Evolutionary conservation across 1,284 basidiomycete species (phyloP).

Genomic region (Apiotrichum domesticum): DNA sequence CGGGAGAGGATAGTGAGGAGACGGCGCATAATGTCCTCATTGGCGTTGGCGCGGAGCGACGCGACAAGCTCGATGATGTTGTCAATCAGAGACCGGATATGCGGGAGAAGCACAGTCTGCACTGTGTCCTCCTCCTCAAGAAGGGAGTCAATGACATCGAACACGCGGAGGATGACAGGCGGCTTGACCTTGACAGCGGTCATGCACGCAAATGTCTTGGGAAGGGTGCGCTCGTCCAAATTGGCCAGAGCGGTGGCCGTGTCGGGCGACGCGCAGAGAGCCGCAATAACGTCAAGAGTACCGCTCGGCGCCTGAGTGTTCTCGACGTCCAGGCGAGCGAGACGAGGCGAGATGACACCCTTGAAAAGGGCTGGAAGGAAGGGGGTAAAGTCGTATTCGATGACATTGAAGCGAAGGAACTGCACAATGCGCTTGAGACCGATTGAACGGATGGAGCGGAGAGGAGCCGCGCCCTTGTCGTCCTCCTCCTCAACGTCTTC

Average conservation of each 20-base stretch:
- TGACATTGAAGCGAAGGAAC: slow-evolving; percentile 66
- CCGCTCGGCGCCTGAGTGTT: slow-evolving; percentile 90
- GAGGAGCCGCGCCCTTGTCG: slow-evolving; percentile 46
- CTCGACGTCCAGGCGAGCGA: slow-evolving; percentile 68
- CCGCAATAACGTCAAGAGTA: slow-evolving; percentile 76
- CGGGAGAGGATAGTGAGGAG: slow-evolving; percentile 76
- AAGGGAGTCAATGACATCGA: slow-evolving; percentile 78
- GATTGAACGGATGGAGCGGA: slow-evolving; percentile 66
- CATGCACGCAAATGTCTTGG: slow-evolving; percentile 74
- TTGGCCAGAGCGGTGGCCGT: slow-evolving; percentile 61
- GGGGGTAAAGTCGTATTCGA: slow-evolving; percentile 66
- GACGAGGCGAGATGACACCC: slow-evolving; percentile 73
- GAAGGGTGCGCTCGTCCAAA: slow-evolving; percentile 65
- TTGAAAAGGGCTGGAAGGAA: slow-evolving; percentile 66
- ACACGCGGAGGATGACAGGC: slow-evolving; percentile 68
- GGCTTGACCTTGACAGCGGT: slow-evolving; percentile 81
- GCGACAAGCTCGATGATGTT: slow-evolving; percentile 69
- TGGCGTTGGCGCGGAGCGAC: slow-evolving; percentile 49
- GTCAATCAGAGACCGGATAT: slow-evolving; percentile 67
- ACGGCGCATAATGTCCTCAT: slow-evolving; percentile 71
- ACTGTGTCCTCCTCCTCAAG: slow-evolving; percentile 54
- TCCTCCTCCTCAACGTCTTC: slow-evolving; percentile 40
- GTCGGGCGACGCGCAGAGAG: slow-evolving; percentile 63
- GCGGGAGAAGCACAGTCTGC: slow-evolving; percentile 55
- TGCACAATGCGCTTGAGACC: slow-evolving; percentile 82